phyloP scores from a whole-genome alignment of 208 protist genomes.

The Willaertia magna region DNA sequence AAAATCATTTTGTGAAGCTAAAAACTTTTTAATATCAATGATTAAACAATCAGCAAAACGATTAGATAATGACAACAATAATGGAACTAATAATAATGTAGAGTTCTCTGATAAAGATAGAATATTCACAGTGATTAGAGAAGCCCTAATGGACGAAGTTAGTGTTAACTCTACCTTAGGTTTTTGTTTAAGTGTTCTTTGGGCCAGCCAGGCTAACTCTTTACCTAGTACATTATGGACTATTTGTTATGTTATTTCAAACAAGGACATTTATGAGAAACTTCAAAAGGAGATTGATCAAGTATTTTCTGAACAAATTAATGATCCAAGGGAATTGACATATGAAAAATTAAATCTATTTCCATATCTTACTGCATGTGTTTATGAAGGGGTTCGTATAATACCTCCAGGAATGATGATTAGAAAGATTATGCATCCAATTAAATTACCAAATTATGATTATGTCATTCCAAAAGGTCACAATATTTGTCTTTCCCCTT shows the following conservation, averaged over 20 bases:
- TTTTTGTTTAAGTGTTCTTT: background rate
- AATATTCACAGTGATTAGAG: background rate
- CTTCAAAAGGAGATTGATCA: background rate
- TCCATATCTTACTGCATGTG: background rate
- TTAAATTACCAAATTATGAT: background rate
- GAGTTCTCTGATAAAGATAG: background rate
- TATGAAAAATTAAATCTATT: background rate
- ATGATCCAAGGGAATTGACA: background rate
- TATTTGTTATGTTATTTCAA: background rate
- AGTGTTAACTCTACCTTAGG: background rate
- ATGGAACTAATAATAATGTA: background rate
- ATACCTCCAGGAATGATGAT: background rate
- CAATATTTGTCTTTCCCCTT: background rate
- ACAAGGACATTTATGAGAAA: background rate
- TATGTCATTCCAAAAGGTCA: constrained; percentile 1
- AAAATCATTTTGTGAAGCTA: background rate
- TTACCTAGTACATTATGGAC: background rate
- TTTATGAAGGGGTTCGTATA: background rate
- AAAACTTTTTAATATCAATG: background rate
- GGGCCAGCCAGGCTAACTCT: background rate
- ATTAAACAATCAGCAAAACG: background rate
- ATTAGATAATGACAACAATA: background rate
- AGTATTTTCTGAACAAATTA: background rate
- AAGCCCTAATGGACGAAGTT: background rate
- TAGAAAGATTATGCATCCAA: background rate